Evolutionary conservation across 805 yeast species (phyloP), one percentile per base, ranked within the genome.

Genomic region (Kluyveromyces siamensis): DNA sequence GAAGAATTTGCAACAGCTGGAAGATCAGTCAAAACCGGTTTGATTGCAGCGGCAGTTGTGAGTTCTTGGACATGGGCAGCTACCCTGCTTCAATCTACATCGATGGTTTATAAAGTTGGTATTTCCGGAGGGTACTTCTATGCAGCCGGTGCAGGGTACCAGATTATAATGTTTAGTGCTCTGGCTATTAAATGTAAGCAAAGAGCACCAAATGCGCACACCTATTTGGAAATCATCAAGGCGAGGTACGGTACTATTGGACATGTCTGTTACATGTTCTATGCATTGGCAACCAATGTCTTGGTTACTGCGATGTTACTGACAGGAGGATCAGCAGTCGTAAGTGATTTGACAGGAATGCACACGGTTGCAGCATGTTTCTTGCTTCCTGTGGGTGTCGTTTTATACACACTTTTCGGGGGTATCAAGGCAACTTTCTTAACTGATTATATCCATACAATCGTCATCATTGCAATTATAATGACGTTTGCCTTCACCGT

Each of bases 51-150:
- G 8, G 96, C 96, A 8, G 96, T 90, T 30, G 96, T 89, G 8
- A 82, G 91, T 11, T 82, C 91, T 8, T 90, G 98, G 98, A 88
- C 96, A 9, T 83, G 89, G 89, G 86, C 86, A n/a, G 87, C 88
- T 2, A 86, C 95, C 1, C 68, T 86, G 44, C 71, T 86, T 33
- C 81, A 81, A 37, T 80, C 88, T 2, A 79, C 95, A 1, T 79
- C 95, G 18, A 89, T 84, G 63, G 87, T 87, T 19, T 89, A 86
- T 66, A 70, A 70, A 40, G 73, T 80, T 50, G 98, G 98, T 59
- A 77, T 90, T 39, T 70, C 82, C 35, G 96, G 95, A 44, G 84
- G 91, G 13, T 81, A 76, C 61, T 84, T 80, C 69, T 90, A 90
- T 63, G 96, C 96, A 8, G 79, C 93, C 2, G 98, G 97, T 61